Percentiles rank a stretch among this genome's conserved stretches.
phyloP scores from a whole-genome alignment of 805 yeast species.

The Candida pini region DNA sequence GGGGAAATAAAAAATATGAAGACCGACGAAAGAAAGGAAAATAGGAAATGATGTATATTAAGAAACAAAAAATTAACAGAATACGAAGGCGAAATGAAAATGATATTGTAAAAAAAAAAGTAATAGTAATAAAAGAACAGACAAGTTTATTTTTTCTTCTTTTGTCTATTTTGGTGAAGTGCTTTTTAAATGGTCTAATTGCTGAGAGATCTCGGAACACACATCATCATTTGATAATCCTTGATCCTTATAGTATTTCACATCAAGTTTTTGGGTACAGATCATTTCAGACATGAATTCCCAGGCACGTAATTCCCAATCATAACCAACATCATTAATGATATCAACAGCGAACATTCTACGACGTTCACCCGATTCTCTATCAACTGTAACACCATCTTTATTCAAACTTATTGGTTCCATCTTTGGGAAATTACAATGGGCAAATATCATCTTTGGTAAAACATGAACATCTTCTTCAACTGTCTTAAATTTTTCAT shows the following conservation, averaged over 20 bases:
- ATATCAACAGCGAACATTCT: slow-evolving; percentile 56
- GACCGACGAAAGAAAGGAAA: neutral
- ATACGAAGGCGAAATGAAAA: neutral
- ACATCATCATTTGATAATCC: slow-evolving; percentile 33
- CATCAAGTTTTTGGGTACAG: slow-evolving; percentile 43
- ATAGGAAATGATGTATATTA: no score
- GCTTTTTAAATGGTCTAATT: slow-evolving; percentile 34
- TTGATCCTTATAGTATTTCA: slow-evolving; percentile 36
- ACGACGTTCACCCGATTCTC: slow-evolving; percentile 39
- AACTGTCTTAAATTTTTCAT: slow-evolving; percentile 19
- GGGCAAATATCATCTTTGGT: slow-evolving; percentile 47
- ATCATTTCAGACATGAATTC: slow-evolving; percentile 47
- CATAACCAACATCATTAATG: slow-evolving; percentile 45
- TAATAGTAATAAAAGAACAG: neutral
- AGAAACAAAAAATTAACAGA: neutral
- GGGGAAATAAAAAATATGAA: neutral
- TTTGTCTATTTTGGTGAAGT: slow-evolving; percentile 4
- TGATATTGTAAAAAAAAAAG: neutral
- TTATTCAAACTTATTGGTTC: slow-evolving; percentile 51
- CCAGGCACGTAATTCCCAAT: slow-evolving; percentile 58
- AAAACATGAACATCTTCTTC: slow-evolving; percentile 14
- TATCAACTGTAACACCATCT: slow-evolving; percentile 35
- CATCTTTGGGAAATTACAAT: slow-evolving; percentile 62
- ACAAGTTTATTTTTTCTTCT: neutral
- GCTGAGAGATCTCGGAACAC: slow-evolving; percentile 46